Evolutionary conservation across 768 basidiomycete genomes (phyloP), one percentile per base, ranked within the genome.

Genomic region (Filobasidium wieringae): DNA sequence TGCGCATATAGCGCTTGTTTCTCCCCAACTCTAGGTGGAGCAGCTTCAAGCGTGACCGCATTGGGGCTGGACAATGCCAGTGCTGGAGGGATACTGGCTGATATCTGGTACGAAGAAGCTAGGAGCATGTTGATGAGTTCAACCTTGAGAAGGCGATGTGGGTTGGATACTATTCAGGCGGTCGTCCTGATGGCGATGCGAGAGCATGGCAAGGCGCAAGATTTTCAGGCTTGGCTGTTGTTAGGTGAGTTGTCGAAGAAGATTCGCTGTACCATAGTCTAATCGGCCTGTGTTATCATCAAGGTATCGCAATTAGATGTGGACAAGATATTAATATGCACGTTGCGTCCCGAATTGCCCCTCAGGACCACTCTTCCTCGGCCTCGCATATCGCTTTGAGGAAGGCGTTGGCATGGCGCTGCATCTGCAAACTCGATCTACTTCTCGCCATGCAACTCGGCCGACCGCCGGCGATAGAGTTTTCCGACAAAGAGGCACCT

Each of bases 31-130:
- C 15, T 41, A 27, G 54, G 54, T 14, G 54, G 54, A 15, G 36
- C 45, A 5, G 59, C 59, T 7, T 36, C 54, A 11, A 52, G 39
- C 30, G 37, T 50, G 9, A 27, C n/a, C 4, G 32, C 39, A 17
- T 32, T 55, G 12, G 54, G 54, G 45, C 39, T 17, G 3, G 54
- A 55, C 27, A 47, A 47, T 47, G 36, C n/a, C n/a, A 14, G 29
- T 12, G 47, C 47, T 22, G 49, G 39, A 40, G 59, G 59, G 5
- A 57, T 57, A 7, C 39, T 60, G 31, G 59, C 53, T 6, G 59
- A 60, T 14, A 60, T 60, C 9, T 60, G 59, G 59, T 47, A 37
- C 8, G 59, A 55, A 47, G 59, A 60, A 36, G 59, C 54, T 15
- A 29, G 59, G 19, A 60, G 33, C 24, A 55, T 39, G 30, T 19